A percentile compares a stretch with the other conserved stretches of the same genome.
Conservation (phyloP, 306 rosid genomes). For the Begonia masoniana region DNA sequence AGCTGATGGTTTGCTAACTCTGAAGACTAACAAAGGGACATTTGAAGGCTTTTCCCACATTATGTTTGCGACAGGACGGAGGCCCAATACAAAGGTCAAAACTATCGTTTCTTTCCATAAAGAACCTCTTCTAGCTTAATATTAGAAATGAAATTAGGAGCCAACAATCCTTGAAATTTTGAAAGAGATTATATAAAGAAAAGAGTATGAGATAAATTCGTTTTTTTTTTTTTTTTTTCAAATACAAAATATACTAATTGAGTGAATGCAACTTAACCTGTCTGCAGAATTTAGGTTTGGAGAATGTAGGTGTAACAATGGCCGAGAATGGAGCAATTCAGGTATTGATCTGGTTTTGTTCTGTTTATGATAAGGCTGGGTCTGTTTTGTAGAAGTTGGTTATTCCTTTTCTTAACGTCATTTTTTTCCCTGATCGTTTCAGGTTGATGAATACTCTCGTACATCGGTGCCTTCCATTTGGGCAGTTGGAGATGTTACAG, state of each 20-base stretch:
- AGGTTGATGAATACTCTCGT: constrained; percentile 91
- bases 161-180: no score
- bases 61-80: constrained; percentile 97
- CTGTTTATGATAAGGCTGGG: constrained; percentile 7
- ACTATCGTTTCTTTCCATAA: background rate
- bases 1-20: constrained; percentile 69
- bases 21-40: constrained; percentile 84
- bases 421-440: constrained; percentile 6
- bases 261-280: constrained; percentile 14
- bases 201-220: no score
- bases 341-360: constrained; percentile 35
- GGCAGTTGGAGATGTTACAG: constrained; percentile 97
- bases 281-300: constrained; percentile 87
- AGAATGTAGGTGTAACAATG: constrained; percentile 65
- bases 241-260: constrained; percentile 2
- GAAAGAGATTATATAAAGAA: no score
- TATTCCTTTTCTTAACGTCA: background rate
- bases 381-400: background rate
- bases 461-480: constrained; percentile 91
- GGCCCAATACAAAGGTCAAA: constrained; percentile 78
- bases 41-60: constrained; percentile 78
- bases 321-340: constrained; percentile 73
- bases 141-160: no score
- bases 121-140: background rate
- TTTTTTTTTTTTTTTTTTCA: no score